A percentile compares a stretch with the other conserved stretches of the same genome.
phyloP scores from a whole-genome alignment of 1,139 yeast species.

The Candida dubliniensis region DNA sequence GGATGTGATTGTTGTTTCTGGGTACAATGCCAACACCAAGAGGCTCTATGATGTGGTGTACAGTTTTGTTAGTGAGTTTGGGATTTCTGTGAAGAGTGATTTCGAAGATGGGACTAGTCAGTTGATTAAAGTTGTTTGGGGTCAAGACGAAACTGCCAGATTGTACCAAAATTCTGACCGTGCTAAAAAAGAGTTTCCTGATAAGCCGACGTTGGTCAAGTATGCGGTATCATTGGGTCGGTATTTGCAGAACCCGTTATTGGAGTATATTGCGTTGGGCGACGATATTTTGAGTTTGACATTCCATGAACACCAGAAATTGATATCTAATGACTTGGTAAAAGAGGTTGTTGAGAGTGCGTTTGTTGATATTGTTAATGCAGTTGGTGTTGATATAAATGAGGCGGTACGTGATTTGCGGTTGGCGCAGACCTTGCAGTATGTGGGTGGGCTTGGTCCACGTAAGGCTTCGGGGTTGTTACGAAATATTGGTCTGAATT shows the following conservation, averaged over 20 bases:
- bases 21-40: constrained; percentile 75
- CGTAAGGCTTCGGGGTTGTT: constrained; percentile 88
- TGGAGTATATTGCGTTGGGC: constrained; percentile 83
- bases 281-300: constrained; percentile 70
- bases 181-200: constrained; percentile 81
- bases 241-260: constrained; percentile 83
- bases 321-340: constrained; percentile 65
- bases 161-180: constrained; percentile 79
- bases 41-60: constrained; percentile 58
- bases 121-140: constrained; percentile 61
- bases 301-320: constrained; percentile 73
- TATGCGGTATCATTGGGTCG: constrained; percentile 90
- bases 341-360: constrained; percentile 72
- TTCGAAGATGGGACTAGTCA: constrained; percentile 18
- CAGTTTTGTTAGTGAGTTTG: constrained; percentile 58
- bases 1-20: constrained; percentile 88
- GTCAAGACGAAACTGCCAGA: constrained; percentile 91
- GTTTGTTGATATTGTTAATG: constrained; percentile 85
- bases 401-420: constrained; percentile 80
- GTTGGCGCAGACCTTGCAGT: constrained; percentile 69
- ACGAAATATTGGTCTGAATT: constrained; percentile 72
- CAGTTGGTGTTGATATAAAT: constrained; percentile 92
- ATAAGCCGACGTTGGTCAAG: constrained; percentile 76
- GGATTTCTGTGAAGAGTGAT: constrained; percentile 50
- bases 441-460: constrained; percentile 89